A percentile compares a stretch with the other conserved stretches of the same genome.
These are phyloP conservation scores for Pistacia atlantica DNA, from an alignment of 345 rosid species.

Conservation along the genomic window DNA sequence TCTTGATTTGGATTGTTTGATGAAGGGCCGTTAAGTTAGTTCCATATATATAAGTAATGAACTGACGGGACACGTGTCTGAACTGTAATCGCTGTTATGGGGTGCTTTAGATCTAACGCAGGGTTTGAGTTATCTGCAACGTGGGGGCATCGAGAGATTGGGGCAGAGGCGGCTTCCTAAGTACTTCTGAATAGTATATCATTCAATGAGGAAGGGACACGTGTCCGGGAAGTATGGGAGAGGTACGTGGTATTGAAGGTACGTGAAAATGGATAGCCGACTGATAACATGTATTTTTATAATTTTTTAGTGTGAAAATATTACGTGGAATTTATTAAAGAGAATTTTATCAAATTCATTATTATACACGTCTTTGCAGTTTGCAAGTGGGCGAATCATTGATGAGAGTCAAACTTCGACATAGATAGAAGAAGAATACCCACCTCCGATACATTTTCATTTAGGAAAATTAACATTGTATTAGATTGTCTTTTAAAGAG, in stretches of 20 bases:
- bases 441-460: too few species aligned
- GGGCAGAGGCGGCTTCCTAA: slow-evolving; percentile 23
- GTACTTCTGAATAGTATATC: slow-evolving; percentile 16
- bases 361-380: too few species aligned
- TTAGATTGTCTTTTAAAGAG: too few species aligned
- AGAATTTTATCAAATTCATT: too few species aligned
- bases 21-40: neutral
- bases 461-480: too few species aligned
- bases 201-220: slow-evolving; percentile 23
- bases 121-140: neutral
- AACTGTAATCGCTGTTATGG: neutral
- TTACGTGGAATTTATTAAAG: neutral
- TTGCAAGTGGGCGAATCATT: too few species aligned
- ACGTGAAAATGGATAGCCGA: slow-evolving; percentile 36
- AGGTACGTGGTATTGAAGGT: slow-evolving; percentile 35
- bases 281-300: neutral
- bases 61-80: slow-evolving; percentile 21
- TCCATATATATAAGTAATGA: neutral
- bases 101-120: neutral
- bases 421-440: too few species aligned
- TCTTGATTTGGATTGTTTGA: slow-evolving; percentile 14
- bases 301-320: neutral
- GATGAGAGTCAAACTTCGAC: too few species aligned
- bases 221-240: slow-evolving; percentile 25
- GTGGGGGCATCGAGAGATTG: neutral